A percentile compares a stretch with the other conserved stretches of the same genome.
These are phyloP conservation scores for Selenicereus undatus DNA, from an alignment of 148 eudicot species.

Conservation along the genomic window DNA sequence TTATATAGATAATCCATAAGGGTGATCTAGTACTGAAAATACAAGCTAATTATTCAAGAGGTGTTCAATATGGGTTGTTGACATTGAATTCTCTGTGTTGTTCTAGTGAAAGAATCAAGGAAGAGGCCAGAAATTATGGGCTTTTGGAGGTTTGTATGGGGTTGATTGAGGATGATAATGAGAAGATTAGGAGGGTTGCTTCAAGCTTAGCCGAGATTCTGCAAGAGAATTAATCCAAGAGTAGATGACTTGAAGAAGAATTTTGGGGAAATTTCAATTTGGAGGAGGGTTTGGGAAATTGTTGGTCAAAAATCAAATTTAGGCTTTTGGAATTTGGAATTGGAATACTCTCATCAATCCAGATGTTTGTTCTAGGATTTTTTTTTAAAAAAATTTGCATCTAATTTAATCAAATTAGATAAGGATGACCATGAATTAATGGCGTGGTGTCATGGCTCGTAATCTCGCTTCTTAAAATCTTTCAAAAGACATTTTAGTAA, in stretches of 20 bases:
- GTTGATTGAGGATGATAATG: constrained; percentile 77
- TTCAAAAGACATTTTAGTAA: no score
- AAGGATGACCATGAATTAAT: no score
- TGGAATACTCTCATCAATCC: neutral
- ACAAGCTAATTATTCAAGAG: no score
- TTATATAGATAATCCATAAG: no score
- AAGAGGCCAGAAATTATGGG: constrained; percentile 50
- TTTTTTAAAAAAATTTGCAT: no score
- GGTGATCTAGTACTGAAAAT: no score
- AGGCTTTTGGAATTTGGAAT: neutral
- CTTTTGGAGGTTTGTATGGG: constrained; percentile 66
- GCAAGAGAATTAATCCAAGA: no score
- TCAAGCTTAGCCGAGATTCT: constrained; percentile 61
- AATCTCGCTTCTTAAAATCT: no score
- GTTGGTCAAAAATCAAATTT: neutral
- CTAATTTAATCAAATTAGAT: no score
- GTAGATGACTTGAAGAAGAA: neutral
- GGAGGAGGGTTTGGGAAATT: neutral
- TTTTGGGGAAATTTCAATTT: neutral
- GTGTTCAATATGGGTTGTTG: constrained; percentile 66
- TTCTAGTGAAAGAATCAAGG: constrained; percentile 38
- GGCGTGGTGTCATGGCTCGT: no score
- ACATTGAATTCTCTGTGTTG: constrained; percentile 57
- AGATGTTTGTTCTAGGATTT: constrained; percentile 25
- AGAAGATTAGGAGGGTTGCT: constrained; percentile 76